These are phyloP conservation scores for Marasmius fiardii DNA, from an alignment of 1,284 basidiomycete genomes.

Conservation along the genomic window DNA sequence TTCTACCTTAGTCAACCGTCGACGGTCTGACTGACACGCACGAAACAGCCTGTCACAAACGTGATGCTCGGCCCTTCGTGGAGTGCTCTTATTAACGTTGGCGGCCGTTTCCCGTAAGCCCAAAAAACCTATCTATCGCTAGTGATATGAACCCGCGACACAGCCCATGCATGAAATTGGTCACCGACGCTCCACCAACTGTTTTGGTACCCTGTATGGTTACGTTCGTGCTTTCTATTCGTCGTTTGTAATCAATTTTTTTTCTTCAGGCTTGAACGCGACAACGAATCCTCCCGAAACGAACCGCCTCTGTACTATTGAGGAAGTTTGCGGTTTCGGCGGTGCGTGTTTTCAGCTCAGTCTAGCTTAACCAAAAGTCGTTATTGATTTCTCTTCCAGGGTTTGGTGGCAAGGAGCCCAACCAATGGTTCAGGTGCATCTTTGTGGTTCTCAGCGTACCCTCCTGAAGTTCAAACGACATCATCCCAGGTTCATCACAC, in stretches of 20 bases:
- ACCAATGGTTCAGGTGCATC: slow-evolving; percentile 91
- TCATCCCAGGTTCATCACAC: slow-evolving; percentile 66
- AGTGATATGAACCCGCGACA: neutral
- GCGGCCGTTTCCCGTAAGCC: slow-evolving; percentile 88
- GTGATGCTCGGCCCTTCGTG: slow-evolving; percentile 91
- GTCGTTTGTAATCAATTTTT: slow-evolving; percentile 7
- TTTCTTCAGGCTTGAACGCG: slow-evolving; percentile 62
- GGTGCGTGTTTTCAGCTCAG: slow-evolving; percentile 28
- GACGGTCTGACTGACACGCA: slow-evolving; percentile 4
- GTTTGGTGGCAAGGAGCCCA: slow-evolving; percentile 64
- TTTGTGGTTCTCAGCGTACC: slow-evolving; percentile 18
- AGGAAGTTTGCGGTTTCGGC: slow-evolving; percentile 86
- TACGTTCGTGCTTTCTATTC: neutral
- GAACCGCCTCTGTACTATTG: slow-evolving; percentile 64
- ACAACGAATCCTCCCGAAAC: slow-evolving; percentile 67
- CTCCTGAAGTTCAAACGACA: neutral
- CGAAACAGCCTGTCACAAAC: slow-evolving; percentile 72
- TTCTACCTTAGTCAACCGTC: slow-evolving; percentile 18
- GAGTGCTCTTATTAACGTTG: slow-evolving; percentile 82
- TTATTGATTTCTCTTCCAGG: slow-evolving; percentile 30
- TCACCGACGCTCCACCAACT: slow-evolving; percentile 57
- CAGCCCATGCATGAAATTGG: slow-evolving; percentile 67
- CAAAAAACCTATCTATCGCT: neutral
- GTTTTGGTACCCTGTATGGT: slow-evolving; percentile 63
- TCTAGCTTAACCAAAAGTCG: neutral